These are phyloP conservation scores for Mytilinidion resinicola DNA, from an alignment of 495 filamentous ascomycete species.

Conservation along the genomic window DNA sequence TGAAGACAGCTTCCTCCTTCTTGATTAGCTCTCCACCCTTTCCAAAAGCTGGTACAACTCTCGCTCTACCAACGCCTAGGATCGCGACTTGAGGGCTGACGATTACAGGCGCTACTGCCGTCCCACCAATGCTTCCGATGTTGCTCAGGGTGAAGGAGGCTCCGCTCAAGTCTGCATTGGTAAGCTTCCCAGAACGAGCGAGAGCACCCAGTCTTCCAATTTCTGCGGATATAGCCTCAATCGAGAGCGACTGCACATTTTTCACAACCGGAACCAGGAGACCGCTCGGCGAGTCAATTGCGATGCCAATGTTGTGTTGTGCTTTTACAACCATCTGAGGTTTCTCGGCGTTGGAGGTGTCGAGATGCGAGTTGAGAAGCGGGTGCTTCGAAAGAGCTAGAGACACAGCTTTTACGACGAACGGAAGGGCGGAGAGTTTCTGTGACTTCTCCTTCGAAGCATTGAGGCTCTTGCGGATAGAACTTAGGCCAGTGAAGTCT, in stretches of 20 bases:
- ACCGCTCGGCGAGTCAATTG: constrained; percentile 87
- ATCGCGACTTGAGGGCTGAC: constrained; percentile 86
- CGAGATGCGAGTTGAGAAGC: constrained; percentile 78
- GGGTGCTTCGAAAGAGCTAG: constrained; percentile 75
- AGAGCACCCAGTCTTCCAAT: constrained; percentile 64
- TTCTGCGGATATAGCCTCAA: constrained; percentile 71
- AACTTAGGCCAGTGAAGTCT: constrained; percentile 63
- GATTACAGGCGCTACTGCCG: constrained; percentile 85
- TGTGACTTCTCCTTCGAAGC: constrained; percentile 14
- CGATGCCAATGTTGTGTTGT: constrained; percentile 91
- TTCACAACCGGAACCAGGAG: constrained; percentile 93
- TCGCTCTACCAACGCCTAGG: constrained; percentile 77
- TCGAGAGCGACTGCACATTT: constrained; percentile 66
- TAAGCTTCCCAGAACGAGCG: constrained; percentile 67
- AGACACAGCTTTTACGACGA: constrained; percentile 91
- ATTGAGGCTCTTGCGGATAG: constrained; percentile 66
- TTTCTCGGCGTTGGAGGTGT: constrained; percentile 50
- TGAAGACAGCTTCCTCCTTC: constrained; percentile 73
- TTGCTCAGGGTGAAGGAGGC: constrained; percentile 96
- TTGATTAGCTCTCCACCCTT: constrained; percentile 49
- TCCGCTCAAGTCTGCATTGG: constrained; percentile 67
- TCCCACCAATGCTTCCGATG: constrained; percentile 93
- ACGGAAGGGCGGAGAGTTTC: constrained; percentile 80
- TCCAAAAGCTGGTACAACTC: constrained; percentile 63
- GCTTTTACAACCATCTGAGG: constrained; percentile 65